phyloP scores from a whole-genome alignment of 202 grass and related monocot genomes.

The Cymbopogon flexuosus region DNA sequence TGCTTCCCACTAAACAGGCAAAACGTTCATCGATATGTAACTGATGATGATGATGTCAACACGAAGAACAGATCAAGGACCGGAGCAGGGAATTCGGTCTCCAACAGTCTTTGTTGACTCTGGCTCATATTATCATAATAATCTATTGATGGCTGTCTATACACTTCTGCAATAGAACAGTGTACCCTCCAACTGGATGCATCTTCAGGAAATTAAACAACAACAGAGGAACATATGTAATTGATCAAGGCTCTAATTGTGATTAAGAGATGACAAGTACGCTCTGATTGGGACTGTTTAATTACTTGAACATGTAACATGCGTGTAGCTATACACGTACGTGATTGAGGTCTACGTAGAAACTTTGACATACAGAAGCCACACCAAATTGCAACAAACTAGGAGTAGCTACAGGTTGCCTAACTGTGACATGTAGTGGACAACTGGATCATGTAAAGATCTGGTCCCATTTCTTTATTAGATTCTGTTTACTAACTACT shows the following conservation, averaged over 20 bases:
- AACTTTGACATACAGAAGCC: constrained; percentile 24
- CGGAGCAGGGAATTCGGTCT: constrained; percentile 18
- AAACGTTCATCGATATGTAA: constrained; percentile 13
- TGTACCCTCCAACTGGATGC: background rate
- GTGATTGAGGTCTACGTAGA: constrained; percentile 5
- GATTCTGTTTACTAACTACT: constrained; percentile 47
- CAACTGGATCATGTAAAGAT: constrained; percentile 41
- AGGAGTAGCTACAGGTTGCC: constrained; percentile 17
- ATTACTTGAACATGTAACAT: background rate
- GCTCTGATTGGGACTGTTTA: constrained; percentile 16
- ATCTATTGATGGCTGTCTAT: constrained; percentile 17
- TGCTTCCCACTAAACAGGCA: background rate
- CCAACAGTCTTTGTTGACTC: constrained; percentile 31
- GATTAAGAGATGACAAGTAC: background rate
- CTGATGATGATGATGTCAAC: constrained; percentile 7
- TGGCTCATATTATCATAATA: background rate
- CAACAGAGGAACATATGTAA: background rate
- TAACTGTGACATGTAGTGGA: constrained; percentile 31
- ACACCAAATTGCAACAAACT: constrained; percentile 41
- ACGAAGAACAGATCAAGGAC: constrained; percentile 15
- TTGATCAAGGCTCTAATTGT: background rate
- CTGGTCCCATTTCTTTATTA: constrained; percentile 30
- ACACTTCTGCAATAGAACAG: constrained; percentile 23
- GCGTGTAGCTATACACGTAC: constrained; percentile 6
- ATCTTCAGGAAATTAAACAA: constrained; percentile 8